Conservation (phyloP, 2,329 filamentous ascomycete species). For the Aureobasidium sp. region DNA sequence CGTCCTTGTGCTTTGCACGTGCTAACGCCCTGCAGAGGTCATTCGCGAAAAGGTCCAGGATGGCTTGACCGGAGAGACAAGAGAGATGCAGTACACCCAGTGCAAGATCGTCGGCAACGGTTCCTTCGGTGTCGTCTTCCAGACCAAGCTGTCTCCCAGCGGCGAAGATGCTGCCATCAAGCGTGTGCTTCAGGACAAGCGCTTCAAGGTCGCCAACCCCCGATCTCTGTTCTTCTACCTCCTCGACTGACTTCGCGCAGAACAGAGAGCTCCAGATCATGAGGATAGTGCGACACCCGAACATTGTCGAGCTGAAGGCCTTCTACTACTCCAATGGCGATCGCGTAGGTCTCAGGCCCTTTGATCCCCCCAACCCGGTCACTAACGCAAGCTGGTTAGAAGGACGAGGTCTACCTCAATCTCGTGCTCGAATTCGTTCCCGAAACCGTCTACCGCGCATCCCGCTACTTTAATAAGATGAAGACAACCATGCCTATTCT, state of each 20-base stretch:
- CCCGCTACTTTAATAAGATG: slow-evolving; percentile 99
- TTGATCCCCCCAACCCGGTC: background rate
- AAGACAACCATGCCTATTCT: slow-evolving; percentile 99
- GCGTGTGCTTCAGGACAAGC: slow-evolving; percentile 95
- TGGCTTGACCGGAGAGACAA: slow-evolving; percentile 90
- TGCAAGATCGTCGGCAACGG: slow-evolving; percentile 99
- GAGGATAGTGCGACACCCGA: slow-evolving; percentile 97
- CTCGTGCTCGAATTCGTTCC: slow-evolving; percentile 96
- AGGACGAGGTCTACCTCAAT: slow-evolving; percentile 98
- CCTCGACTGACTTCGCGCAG: slow-evolving; percentile 39
- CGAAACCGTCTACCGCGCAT: slow-evolving; percentile 96
- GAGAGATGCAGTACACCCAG: slow-evolving; percentile 96
- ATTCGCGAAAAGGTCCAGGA: slow-evolving; percentile 99
- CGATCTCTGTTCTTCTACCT: background rate
- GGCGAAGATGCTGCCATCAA: slow-evolving; percentile 99
- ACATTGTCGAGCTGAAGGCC: slow-evolving; percentile 97
- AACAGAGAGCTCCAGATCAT: slow-evolving; percentile 99
- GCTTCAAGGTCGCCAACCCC: slow-evolving; percentile 71
- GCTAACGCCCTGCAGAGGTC: slow-evolving; percentile 59
- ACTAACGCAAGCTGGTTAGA: slow-evolving; percentile 24
- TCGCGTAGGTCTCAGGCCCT: slow-evolving; percentile 51
- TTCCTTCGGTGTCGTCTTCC: slow-evolving; percentile 97
- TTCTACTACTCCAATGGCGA: slow-evolving; percentile 99
- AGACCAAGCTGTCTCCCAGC: slow-evolving; percentile 96
- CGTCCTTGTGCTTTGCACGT: slow-evolving; percentile 17